Evolutionary conservation across 306 rosid species (phyloP).

Genomic region (Urtica urens): DNA sequence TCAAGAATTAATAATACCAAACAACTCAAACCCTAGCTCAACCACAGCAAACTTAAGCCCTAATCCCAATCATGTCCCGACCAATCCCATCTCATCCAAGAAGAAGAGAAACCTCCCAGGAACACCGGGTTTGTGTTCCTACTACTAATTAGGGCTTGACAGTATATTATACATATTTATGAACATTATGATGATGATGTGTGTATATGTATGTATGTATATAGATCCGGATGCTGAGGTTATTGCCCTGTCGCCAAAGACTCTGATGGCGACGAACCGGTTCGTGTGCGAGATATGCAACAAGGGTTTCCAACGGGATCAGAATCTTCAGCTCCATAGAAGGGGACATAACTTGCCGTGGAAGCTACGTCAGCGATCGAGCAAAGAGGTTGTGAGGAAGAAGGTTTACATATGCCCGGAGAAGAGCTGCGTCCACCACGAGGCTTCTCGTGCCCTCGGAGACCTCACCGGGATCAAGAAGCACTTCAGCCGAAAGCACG

Average conservation of each 20-base stretch:
- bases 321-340: conserved; percentile 84
- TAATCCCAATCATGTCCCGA: conserved; percentile 39
- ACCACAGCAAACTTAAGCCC: conserved; percentile 18
- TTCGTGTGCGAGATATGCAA: conserved; percentile 92
- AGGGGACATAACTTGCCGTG: conserved; percentile 95
- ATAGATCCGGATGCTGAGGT: conserved; percentile 98
- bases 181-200: neutral
- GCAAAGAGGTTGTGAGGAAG: conserved; percentile 54
- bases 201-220: neutral
- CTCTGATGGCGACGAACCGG: conserved; percentile 87
- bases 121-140: conserved; percentile 51
- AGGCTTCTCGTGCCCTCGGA: conserved; percentile 71
- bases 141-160: no score
- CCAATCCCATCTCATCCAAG: conserved; percentile 37
- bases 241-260: conserved; percentile 71
- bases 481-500: conserved; percentile 86
- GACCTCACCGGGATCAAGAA: conserved; percentile 94
- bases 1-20: conserved; percentile 31
- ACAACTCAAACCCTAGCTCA: conserved; percentile 41
- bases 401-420: conserved; percentile 92
- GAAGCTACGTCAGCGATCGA: conserved; percentile 65
- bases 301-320: conserved; percentile 96
- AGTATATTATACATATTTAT: neutral
- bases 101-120: conserved; percentile 93
- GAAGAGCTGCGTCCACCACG: conserved; percentile 79